A percentile compares a stretch with the other conserved stretches of the same genome.
Conservation (phyloP, 1,284 basidiomycete species). For the Cutaneotrichosporon arboriforme region DNA sequence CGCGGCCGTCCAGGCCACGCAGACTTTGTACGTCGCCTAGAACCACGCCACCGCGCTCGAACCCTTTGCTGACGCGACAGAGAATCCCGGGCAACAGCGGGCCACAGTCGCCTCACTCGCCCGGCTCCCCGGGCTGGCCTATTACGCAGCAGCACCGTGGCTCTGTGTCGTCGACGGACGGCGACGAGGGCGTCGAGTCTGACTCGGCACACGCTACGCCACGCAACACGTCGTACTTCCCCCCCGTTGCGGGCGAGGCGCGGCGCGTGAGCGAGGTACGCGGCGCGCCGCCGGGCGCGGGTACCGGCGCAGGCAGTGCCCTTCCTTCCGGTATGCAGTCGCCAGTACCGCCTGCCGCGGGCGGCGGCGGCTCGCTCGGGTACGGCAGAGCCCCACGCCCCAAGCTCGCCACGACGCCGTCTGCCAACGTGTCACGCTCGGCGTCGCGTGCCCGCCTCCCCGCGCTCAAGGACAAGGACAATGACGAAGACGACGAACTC, state of each 20-base stretch:
- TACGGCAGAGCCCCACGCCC: slow-evolving; percentile 1
- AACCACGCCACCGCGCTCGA: not conserved
- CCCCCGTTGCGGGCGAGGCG: not conserved
- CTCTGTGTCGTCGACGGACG: not conserved
- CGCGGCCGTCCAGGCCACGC: slow-evolving; percentile 7
- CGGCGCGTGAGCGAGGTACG: slow-evolving; percentile 11
- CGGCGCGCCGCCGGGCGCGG: no score
- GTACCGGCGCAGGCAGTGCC: no score
- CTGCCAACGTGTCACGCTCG: slow-evolving; percentile 10
- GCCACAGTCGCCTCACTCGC: slow-evolving; percentile 4
- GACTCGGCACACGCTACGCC: slow-evolving; percentile 9
- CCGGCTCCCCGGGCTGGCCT: slow-evolving; percentile 1
- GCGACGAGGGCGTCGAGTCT: not conserved
- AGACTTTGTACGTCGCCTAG: slow-evolving; percentile 3
- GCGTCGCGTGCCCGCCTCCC: slow-evolving; percentile 15
- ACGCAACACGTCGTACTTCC: slow-evolving; percentile 11
- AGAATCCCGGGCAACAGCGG: not conserved
- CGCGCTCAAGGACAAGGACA: not conserved
- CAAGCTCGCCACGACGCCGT: not conserved
- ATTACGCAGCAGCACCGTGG: slow-evolving; percentile 1
- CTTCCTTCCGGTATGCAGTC: not conserved
- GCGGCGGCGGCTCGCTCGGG: not conserved
- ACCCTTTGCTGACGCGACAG: not conserved
- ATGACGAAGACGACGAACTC: slow-evolving; percentile 50
- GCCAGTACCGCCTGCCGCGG: not conserved